phyloP scores from a whole-genome alignment of 306 rosid genomes.

The Prunus davidiana region DNA sequence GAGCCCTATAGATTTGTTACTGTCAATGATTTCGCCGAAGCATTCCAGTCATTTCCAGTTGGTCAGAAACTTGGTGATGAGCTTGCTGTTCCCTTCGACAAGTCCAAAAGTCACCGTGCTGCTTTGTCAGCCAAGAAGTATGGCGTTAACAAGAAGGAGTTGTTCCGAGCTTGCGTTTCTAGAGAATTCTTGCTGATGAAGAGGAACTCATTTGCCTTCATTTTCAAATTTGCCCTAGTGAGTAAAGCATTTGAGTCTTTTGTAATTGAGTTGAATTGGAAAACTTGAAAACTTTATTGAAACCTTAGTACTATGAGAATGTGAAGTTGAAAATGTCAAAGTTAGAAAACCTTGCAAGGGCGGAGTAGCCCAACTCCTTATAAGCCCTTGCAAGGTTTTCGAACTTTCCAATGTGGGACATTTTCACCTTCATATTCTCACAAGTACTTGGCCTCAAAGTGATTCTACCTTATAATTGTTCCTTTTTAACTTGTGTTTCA shows the following conservation, averaged over 20 bases:
- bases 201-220: constrained; percentile 76
- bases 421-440: background rate
- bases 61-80: constrained; percentile 76
- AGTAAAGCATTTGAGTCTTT: constrained; percentile 14
- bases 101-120: constrained; percentile 70
- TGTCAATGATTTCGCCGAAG: constrained; percentile 59
- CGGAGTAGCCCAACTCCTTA: too few species aligned
- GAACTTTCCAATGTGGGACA: too few species aligned
- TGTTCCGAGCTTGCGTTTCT: constrained; percentile 63
- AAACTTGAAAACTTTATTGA: background rate
- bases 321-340: too few species aligned
- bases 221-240: constrained; percentile 78
- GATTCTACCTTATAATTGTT: background rate
- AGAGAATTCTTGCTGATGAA: constrained; percentile 89
- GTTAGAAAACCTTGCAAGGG: too few species aligned
- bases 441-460: background rate
- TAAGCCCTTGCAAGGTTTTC: too few species aligned
- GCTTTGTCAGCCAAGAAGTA: constrained; percentile 61
- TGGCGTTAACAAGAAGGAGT: constrained; percentile 65
- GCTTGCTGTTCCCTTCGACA: constrained; percentile 66
- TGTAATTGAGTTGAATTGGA: background rate
- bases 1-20: constrained; percentile 60
- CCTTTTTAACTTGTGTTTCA: constrained; percentile 28
- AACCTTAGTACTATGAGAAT: too few species aligned
- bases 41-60: constrained; percentile 69